Evolutionary conservation across 2,329 filamentous ascomycete genomes (phyloP), one percentile per base, ranked within the genome.

Genomic region (Aureobasidium melanogenum): DNA sequence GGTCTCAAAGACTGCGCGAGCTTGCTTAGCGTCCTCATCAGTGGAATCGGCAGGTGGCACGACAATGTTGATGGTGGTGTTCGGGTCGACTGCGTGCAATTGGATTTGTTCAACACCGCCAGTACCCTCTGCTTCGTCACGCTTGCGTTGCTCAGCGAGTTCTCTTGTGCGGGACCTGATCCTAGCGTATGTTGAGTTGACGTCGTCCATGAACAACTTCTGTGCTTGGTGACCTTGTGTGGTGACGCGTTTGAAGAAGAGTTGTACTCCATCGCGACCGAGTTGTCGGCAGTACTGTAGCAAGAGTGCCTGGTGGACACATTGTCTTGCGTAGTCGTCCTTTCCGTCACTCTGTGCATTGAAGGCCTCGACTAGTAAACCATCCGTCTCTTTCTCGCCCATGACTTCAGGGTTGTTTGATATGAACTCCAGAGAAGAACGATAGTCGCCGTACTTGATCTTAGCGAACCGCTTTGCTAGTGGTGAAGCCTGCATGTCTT

Each of bases 221-320:
- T 89, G 87, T 7, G 94, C 95, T 75, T 96, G 88, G 75, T 99
- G 93, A 34, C 88, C 89, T 68, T 85, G 85, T 3, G 89, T 96
- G 24, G 89, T 94, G 73, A 99, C 92, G 62, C 93, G 88, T 77
- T 94, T 96, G 83, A 99, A 99, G 80, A 99, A 99, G 32, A 97
- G 77, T 6, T 85, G 83, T 9, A 97, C 91, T 24, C 93, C 93
- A 69, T 97, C 91, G 66, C 84, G 85, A 64, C 93, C 92, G 7
- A 99, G 81, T 44, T 91, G 88, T 10, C 93, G 85, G 76, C 94
- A 99, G 78, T 99, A 99, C 74, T 99, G 94, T 43, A 99, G 78
- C 14, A 99, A 80, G 17, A 97, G 80, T 3, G 88, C 93, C 73
- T 97, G 92, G 75, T 99, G 94, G 24, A 99, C 91, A 74, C 87